Evolutionary conservation across 1,284 basidiomycete genomes (phyloP), one percentile per base, ranked within the genome.

Genomic region (Violaceomyces palustris): DNA sequence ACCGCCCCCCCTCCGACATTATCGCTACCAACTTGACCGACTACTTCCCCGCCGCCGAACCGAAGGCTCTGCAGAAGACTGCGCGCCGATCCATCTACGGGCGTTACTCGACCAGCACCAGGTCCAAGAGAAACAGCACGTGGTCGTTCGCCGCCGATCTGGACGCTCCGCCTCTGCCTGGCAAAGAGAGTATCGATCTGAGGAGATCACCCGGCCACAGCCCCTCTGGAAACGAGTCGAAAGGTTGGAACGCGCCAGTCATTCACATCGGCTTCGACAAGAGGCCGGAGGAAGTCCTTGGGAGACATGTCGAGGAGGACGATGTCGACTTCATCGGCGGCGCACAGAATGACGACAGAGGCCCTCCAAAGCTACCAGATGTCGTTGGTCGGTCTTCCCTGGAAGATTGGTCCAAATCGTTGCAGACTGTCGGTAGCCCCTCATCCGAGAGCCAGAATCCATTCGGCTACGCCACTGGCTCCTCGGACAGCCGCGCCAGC

Each of bases 11-110:
- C 0, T 89, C 86, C 71, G 93, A 98, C 74, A 82, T 98, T 60
- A 98, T 98, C 76, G 89, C 91, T 24, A 93, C 81, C n/a, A 91
- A 98, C 72, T 75, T 98, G 32, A 84, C 87, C 17, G 92, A 96
- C 49, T 99, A 88, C 78, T 99, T 99, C 82, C 94, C 93, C 1
- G 81, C 82, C 49, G 86, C 89, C 1, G 88, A 94, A 76, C 89
- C 87, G 76, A 89, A 51, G 30, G 64, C 69, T 7, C 47, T 72
- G 35, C 64, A 68, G 46, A 52, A 63, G 11, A 52, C 66, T 1
- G 66, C 66, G 18, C 49, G 66, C 15, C 45, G 61, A 15, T 62
- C 58, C n/a, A 52, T 69, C 35, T 69, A 69, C 33, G 64, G 66
- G 7, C 45, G 61, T 10, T 49, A 61, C 8, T 64, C 63, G 18